These are phyloP conservation scores for Candida endomychidarum DNA, from an alignment of 805 yeast species.

Conservation along the genomic window DNA sequence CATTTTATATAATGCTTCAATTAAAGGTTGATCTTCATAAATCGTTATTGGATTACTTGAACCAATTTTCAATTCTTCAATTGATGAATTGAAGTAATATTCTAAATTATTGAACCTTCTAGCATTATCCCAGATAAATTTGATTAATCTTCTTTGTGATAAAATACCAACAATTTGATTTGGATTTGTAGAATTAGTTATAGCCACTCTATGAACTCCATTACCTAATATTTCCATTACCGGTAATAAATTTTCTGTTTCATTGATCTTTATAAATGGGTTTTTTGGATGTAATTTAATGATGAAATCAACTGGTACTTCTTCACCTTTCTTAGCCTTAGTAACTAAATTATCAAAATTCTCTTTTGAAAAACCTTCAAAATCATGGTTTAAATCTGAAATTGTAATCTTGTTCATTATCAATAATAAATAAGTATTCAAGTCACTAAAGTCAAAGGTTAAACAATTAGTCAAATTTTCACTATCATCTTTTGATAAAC, in stretches of 20 bases:
- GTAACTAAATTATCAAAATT: slow-evolving; percentile 34
- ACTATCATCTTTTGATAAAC: slow-evolving; percentile 27
- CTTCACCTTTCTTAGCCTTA: slow-evolving; percentile 81
- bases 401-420: slow-evolving; percentile 69
- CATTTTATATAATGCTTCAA: slow-evolving; percentile 87
- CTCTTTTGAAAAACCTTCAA: slow-evolving; percentile 27
- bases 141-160: slow-evolving; percentile 85
- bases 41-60: slow-evolving; percentile 69
- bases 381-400: slow-evolving; percentile 34
- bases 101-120: slow-evolving; percentile 82
- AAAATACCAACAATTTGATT: slow-evolving; percentile 75
- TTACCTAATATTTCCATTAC: slow-evolving; percentile 89
- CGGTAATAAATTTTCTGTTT: slow-evolving; percentile 61
- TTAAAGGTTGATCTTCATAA: slow-evolving; percentile 80
- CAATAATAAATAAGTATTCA: slow-evolving; percentile 80
- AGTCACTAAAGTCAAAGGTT: slow-evolving; percentile 89
- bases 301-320: slow-evolving; percentile 89
- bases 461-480: slow-evolving; percentile 57
- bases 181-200: slow-evolving; percentile 41
- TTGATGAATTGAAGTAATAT: slow-evolving; percentile 62
- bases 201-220: slow-evolving; percentile 93
- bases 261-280: slow-evolving; percentile 78
- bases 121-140: slow-evolving; percentile 90
- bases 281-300: slow-evolving; percentile 83
- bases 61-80: slow-evolving; percentile 78